Evolutionary conservation across 1,139 yeast species (phyloP), one percentile per base, ranked within the genome.

Genomic region (Citeromyces hawaiiensis): DNA sequence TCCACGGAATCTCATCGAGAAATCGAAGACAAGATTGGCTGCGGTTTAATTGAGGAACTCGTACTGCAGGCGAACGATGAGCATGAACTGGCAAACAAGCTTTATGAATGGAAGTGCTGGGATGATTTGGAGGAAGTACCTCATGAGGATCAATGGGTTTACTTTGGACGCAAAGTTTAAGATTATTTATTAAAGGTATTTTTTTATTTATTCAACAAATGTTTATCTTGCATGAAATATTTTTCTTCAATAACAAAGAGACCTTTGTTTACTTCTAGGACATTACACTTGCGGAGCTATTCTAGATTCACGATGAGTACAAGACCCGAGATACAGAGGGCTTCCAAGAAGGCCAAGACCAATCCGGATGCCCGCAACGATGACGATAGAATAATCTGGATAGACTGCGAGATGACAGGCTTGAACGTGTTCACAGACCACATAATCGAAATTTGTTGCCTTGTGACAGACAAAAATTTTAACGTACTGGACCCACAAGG

Each of bases 361-460:
- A 23, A 11, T 9, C 11, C 27, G 9, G 11, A 23, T 9, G 11
- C 8, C 3, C 27, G 11, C 11, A 23, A 13, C 34, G 9, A n/a
- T 16, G 34, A 14, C 13, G 34, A 47, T 25, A 61, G 76, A 4
- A 57, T 83, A 16, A 93, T 87, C 3, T 87, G 96, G 96, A 70
- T 87, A 21, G 96, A 87, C 59, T 77, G 85, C 51, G 85, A 77
- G 49, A 93, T 93, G 98, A 93, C 99, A 0, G 99, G 99, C 0
- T 63, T 93, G 38, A 82, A 91, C 50, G 76, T 78, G 18, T 57
- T 64, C 42, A 68, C 68, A 4, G 94, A 86, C 51, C 75, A 70
- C 43, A 88, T 93, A 49, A 83, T 93, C 46, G 98, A 93, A 58
- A 77, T 93, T 27, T 87, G 97, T 55, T 87, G 96, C 55, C 63